Evolutionary conservation across 306 rosid species (phyloP), one percentile per base, ranked within the genome.

Genomic region (Medicago arabica): DNA sequence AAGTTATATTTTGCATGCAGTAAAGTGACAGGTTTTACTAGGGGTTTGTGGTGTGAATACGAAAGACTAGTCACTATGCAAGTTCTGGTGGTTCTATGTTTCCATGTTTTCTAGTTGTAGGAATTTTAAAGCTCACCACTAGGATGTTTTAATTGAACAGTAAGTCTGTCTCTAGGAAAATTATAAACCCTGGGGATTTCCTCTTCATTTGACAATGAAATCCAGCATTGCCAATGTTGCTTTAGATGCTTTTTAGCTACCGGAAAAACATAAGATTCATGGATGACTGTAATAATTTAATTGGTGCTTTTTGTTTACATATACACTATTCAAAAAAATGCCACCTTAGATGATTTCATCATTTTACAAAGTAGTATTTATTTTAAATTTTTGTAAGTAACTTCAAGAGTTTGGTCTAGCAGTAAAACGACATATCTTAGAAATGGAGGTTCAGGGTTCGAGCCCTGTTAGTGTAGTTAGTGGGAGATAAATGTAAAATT

Each of bases 1-100:
- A 50, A 21, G 60, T 58, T 72, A 34, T 72, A 51, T 31, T 63
- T 79, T 76, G 77, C 87, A 86, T 75, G 80, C 88, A 87, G 86
- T 87, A 80, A 89, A 61, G 44, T 51, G 78, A 79, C 75, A 14
- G 75, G 50, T 53, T 43, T 18, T 60, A 71, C 62, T 49, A 31
- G 74, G 82, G 55, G 41, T 46, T 69, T 67, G 80, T 74, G 81
- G 69, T 61, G 63, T 67, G 81, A 40, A 69, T 79, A 79, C 72
- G 47, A 40, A 80, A 79, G 82, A 69, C 67, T 76, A 72, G 54
- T 28, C 82, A 72, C 76, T 50, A 16, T 74, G 89, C 76, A 69
- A 21, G 40, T 77, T 51, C 75, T 7, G 72, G 81, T 72, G 67
- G 72, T 58, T 64, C 19, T 49, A 18, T 31, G 4, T 13, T 23